Conservation (phyloP, 2,329 filamentous ascomycete genomes). For the Diaporthe sp. region DNA sequence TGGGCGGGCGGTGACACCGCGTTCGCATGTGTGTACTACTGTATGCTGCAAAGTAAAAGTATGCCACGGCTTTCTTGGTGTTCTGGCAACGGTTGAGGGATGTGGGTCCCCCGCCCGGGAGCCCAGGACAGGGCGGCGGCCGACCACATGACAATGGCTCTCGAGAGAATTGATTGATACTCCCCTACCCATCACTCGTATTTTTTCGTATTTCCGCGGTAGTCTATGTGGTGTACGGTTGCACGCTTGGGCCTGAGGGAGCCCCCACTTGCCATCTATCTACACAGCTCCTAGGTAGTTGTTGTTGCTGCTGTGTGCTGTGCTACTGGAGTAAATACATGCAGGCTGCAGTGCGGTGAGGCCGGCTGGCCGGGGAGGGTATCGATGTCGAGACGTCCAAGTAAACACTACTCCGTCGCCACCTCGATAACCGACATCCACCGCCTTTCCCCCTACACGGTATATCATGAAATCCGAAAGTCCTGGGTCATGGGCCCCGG, state of each 20-base stretch:
- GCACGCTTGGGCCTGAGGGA: not conserved
- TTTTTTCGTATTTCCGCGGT: not conserved
- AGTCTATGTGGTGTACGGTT: not conserved
- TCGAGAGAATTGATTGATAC: not conserved
- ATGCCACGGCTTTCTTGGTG: not conserved
- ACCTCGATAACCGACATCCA: not conserved
- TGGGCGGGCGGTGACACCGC: slow-evolving; percentile 11
- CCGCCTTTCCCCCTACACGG: not conserved
- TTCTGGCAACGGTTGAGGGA: not conserved
- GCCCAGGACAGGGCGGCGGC: not conserved
- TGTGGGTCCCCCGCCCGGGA: slow-evolving; percentile 11
- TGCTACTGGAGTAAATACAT: not conserved
- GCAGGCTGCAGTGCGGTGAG: not conserved
- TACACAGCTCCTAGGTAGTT: not conserved
- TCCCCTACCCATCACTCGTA: not conserved
- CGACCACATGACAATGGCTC: not conserved
- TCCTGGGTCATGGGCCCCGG: not conserved
- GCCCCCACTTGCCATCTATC: not conserved
- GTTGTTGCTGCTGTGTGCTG: not conserved
- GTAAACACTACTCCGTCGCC: slow-evolving; percentile 12
- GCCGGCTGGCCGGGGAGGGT: not conserved
- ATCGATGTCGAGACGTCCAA: not conserved
- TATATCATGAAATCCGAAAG: slow-evolving; percentile 2
- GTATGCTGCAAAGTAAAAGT: not conserved
- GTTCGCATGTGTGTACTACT: not conserved